Conservation (phyloP, 1,139 yeast genomes). For the Yamadazyma blattariae region DNA sequence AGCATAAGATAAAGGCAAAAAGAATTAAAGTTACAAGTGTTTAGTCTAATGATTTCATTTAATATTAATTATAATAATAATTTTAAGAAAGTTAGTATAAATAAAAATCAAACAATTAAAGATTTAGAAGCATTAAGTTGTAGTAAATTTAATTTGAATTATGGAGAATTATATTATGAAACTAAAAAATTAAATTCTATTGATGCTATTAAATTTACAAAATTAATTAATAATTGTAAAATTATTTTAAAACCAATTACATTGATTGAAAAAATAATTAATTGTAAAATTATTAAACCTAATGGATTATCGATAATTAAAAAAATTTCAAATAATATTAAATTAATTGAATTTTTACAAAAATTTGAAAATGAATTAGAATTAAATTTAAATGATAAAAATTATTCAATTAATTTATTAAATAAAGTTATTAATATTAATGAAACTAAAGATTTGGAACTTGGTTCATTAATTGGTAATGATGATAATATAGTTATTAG, state of each 20-base stretch:
- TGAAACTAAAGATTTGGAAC: conserved; percentile 2
- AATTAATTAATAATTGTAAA: conserved; percentile 30
- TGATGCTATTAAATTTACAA: conserved; percentile 33
- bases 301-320: conserved; percentile 6
- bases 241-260: conserved; percentile 24
- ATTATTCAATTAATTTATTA: conserved; percentile 7
- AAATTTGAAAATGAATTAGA: background rate
- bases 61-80: conserved; percentile 19
- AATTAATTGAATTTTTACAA: background rate
- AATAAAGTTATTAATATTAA: conserved; percentile 5
- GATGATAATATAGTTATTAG: conserved; percentile 13
- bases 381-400: background rate
- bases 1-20: too few relatives aligned
- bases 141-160: conserved; percentile 24
- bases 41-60: conserved; percentile 20
- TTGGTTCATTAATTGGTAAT: conserved; percentile 11
- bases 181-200: conserved; percentile 30
- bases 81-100: conserved; percentile 24
- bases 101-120: conserved; percentile 24
- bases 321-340: conserved; percentile 9
- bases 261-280: conserved; percentile 7
- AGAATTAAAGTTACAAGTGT: too few relatives aligned
- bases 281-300: conserved; percentile 10
- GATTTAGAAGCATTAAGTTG: conserved; percentile 26
- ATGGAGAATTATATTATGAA: conserved; percentile 28